Conservation (phyloP, 768 basidiomycete species). For the Paxillus involutus region DNA sequence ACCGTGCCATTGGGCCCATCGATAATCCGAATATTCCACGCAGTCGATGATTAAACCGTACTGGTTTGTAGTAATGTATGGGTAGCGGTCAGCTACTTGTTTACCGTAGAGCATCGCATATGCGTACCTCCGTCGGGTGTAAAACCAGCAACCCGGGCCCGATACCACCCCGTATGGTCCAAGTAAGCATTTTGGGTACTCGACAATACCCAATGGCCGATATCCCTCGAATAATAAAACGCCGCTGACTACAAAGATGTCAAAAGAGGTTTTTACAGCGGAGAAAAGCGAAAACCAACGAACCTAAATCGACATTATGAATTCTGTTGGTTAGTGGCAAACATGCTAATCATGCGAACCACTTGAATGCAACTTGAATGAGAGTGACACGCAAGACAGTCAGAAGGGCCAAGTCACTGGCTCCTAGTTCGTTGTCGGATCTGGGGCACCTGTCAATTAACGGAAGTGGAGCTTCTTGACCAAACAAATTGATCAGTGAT, state of each 20-base stretch:
- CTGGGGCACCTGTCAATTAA: background rate
- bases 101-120: background rate
- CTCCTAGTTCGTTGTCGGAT: background rate
- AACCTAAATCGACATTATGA: constrained; percentile 42
- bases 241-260: constrained; percentile 3
- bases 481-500: too few relatives aligned
- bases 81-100: constrained; percentile 55
- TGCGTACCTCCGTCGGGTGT: constrained; percentile 53
- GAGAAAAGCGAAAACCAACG: background rate
- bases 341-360: constrained; percentile 27
- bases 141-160: constrained; percentile 59
- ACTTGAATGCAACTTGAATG: background rate
- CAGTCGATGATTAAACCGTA: constrained; percentile 58
- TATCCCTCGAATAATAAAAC: constrained; percentile 39
- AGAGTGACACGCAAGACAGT: background rate
- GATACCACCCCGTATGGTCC: constrained; percentile 48
- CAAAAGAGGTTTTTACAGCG: too few relatives aligned
- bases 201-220: constrained; percentile 41
- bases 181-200: constrained; percentile 21
- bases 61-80: constrained; percentile 37
- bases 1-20: constrained; percentile 48
- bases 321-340: constrained; percentile 38
- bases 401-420: background rate
- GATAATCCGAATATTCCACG: constrained; percentile 58
- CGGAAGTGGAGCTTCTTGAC: background rate